phyloP scores from a whole-genome alignment of 495 filamentous ascomycete species.

The Aspergillus bertholletiae region DNA sequence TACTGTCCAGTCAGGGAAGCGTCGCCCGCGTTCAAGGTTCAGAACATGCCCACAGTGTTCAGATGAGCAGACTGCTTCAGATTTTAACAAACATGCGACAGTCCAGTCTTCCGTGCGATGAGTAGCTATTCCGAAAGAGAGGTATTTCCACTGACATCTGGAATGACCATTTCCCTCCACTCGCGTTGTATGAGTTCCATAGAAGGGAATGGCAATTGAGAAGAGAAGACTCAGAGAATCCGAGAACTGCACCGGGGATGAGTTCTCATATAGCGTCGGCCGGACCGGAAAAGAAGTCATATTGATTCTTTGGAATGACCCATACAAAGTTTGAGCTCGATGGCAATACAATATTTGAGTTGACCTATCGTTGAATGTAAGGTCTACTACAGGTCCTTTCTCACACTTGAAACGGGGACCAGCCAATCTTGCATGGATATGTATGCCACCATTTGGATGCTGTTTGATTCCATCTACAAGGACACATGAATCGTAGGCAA shows the following conservation, averaged over 20 bases:
- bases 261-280: conserved; percentile 25
- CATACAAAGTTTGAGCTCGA: conserved; percentile 26
- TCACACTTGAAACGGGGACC: background rate
- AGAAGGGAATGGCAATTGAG: conserved; percentile 42
- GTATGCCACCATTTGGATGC: background rate
- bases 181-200: conserved; percentile 27
- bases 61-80: conserved; percentile 21
- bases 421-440: background rate
- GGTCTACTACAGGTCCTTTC: conserved; percentile 24
- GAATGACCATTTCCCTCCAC: conserved; percentile 1
- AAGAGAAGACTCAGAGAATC: conserved; percentile 28
- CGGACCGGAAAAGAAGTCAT: conserved; percentile 3
- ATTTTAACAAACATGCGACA: conserved; percentile 38
- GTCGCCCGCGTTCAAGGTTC: conserved; percentile 42
- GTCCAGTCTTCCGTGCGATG: conserved; percentile 38
- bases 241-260: conserved; percentile 25
- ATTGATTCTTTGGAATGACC: conserved; percentile 25
- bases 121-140: conserved; percentile 38
- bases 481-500: conserved; percentile 14
- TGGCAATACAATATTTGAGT: conserved; percentile 35
- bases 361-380: conserved; percentile 36
- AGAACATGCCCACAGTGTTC: conserved; percentile 31
- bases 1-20: conserved; percentile 31
- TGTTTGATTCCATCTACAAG: conserved; percentile 6
- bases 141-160: conserved; percentile 39